A percentile compares a stretch with the other conserved stretches of the same genome.
Conservation (phyloP, 78 protist genomes). For the Trichosphaerium sp. region DNA sequence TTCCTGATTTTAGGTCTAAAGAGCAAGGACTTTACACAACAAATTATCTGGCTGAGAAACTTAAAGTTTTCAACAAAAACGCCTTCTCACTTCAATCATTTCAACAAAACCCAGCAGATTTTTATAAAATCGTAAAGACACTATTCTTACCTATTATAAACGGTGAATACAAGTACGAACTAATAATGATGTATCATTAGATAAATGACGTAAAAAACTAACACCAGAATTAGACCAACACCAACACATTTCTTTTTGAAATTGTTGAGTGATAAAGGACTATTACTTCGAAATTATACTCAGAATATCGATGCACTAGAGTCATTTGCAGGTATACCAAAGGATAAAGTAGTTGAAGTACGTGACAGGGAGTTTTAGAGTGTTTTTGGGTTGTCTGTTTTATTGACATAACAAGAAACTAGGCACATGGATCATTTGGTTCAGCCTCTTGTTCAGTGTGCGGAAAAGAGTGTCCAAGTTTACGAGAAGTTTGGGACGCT, state of each 20-base stretch:
- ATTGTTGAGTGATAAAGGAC: constrained; percentile 10
- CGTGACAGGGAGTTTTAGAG: neutral
- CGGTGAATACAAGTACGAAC: constrained; percentile 6
- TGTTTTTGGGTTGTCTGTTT: neutral
- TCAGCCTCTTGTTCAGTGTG: constrained; percentile 27
- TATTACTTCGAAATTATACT: constrained; percentile 39
- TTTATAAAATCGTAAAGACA: neutral
- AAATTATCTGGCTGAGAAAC: neutral
- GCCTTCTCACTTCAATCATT: neutral
- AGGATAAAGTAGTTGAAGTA: neutral
- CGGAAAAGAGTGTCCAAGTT: neutral
- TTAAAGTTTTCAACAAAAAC: neutral
- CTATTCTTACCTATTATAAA: constrained; percentile 27
- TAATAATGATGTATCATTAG: neutral
- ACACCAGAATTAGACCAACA: constrained; percentile 8
- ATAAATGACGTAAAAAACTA: neutral
- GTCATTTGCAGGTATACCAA: constrained; percentile 25
- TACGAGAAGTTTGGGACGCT: neutral
- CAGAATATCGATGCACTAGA: constrained; percentile 61
- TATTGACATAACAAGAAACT: neutral
- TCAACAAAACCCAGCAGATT: constrained; percentile 2
- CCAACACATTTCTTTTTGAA: constrained; percentile 27
- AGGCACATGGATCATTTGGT: constrained; percentile 61
- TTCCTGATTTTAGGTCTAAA: neutral
- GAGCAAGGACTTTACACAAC: neutral